Base-by-base conservation (phyloP, 495 filamentous ascomycete genomes). In the Wilcoxina mikolae region DNA sequence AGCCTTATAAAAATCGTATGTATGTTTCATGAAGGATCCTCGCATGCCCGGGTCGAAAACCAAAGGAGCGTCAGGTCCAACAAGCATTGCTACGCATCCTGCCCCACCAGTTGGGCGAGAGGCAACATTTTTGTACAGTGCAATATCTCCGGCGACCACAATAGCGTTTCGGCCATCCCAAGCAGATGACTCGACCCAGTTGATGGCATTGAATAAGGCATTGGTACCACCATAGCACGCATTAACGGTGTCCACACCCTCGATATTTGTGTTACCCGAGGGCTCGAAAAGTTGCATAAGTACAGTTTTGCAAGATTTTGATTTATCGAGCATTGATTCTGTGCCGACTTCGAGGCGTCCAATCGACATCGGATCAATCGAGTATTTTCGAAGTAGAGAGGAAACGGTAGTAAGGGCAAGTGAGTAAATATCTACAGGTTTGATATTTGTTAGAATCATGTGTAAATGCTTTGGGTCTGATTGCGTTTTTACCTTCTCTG, bases 261-360 rank as follows among this genome's bases (percentile, higher is more conserved):
- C 93, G 42, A 98, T 75, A 74, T 94, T 95, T 75, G 81, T 87
- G 68, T 86, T 86, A 55, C 78, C 82, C n/a, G n/a, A n/a, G n/a
- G n/a, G n/a, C 65, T 82, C 77, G 64, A 98, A 95, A 25, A 98
- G 77, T 73, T 96, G 90, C 91, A 98, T 98, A 58, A 96, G 72
- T 47, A 98, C 90, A n/a, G 89, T 85, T 79, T 98, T 98, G 76
- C 96, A 93, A 25, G 93, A 96, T 77, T 98, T 98, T 62, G 91
- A 96, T 78, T 98, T 98, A 78, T 98, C 91, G 66, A 98, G 77
- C 35, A 98, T 77, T 49, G 91, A 96, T 80, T 98, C 91, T 50
- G 91, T 98, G 66, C 91, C 91, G 61, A 98, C 91, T 73, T 98
- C 91, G 61, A 98, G 77, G 59, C 91, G 83, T 53, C 91, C 91